Evolutionary conservation across 352 stramenopile genomes (phyloP).

Genomic region (Globisporangium splendens): DNA sequence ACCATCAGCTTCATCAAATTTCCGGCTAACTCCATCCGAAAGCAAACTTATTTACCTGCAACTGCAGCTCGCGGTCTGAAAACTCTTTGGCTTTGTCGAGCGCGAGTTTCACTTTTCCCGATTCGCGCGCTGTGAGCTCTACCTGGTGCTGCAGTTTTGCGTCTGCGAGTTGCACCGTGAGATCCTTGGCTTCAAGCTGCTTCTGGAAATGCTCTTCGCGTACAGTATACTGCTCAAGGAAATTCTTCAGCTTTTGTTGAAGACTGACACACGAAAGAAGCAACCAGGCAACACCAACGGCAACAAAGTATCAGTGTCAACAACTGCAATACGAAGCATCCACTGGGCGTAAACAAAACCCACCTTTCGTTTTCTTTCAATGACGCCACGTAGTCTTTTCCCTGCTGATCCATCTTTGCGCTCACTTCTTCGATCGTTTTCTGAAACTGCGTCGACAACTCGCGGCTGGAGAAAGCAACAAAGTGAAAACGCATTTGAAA

Average conservation of each 20-base stretch:
- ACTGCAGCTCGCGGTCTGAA: conserved; percentile 63
- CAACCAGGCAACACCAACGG: background rate
- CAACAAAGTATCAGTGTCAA: no score
- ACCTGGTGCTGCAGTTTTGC: conserved; percentile 79
- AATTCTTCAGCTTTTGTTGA: conserved; percentile 80
- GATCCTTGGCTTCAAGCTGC: conserved; percentile 80
- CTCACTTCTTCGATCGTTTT: conserved; percentile 88
- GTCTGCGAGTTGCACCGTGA: conserved; percentile 76
- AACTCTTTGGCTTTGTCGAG: conserved; percentile 83
- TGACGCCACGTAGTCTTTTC: conserved; percentile 78
- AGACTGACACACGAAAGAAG: conserved; percentile 29
- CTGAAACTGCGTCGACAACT: conserved; percentile 77
- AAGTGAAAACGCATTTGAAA: conserved; percentile 3
- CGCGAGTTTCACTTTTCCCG: conserved; percentile 68
- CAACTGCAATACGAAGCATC: no score
- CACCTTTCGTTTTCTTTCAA: conserved; percentile 81
- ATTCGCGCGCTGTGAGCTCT: conserved; percentile 64
- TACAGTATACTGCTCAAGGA: conserved; percentile 76
- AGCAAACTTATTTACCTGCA: conserved; percentile 37
- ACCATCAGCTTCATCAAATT: background rate
- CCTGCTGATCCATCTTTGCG: conserved; percentile 86
- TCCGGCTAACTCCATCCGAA: background rate
- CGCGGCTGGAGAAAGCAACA: conserved; percentile 29
- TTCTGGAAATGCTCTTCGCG: conserved; percentile 83
- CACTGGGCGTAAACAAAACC: background rate